Evolutionary conservation across 1,284 basidiomycete genomes (phyloP).

Genomic region (Exobasidium rhododendri): DNA sequence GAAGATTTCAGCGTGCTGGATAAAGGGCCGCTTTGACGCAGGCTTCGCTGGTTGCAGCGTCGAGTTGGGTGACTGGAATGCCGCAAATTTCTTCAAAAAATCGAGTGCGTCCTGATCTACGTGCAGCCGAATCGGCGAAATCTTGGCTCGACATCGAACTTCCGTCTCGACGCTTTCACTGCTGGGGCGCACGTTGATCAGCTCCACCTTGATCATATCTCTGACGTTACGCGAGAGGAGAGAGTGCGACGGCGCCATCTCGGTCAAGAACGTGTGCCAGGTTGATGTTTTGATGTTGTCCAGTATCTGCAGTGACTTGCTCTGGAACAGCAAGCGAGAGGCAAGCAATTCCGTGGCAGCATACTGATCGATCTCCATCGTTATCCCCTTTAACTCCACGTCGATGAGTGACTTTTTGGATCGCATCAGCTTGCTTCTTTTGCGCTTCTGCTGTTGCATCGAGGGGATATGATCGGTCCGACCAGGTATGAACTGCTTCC

Average conservation of each 20-base stretch:
- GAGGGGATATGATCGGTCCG: neutral
- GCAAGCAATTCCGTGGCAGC: conserved; percentile 22
- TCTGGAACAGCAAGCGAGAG: conserved; percentile 31
- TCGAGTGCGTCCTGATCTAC: conserved; percentile 98
- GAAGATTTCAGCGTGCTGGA: conserved; percentile 77
- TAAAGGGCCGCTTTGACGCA: neutral
- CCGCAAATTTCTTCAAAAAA: conserved; percentile 93
- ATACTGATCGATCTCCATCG: conserved; percentile 56
- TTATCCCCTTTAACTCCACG: conserved; percentile 68
- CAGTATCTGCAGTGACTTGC: conserved; percentile 73
- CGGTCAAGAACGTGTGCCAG: conserved; percentile 91
- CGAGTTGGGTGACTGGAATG: conserved; percentile 65
- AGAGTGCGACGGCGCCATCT: conserved; percentile 21
- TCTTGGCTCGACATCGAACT: conserved; percentile 64
- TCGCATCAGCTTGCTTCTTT: conserved; percentile 65
- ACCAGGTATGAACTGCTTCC: conserved; percentile 32
- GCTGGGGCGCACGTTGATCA: conserved; percentile 57
- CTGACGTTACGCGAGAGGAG: conserved; percentile 66
- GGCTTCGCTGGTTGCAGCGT: neutral
- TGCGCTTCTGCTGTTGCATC: neutral
- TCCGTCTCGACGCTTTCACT: conserved; percentile 66
- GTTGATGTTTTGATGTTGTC: conserved; percentile 98
- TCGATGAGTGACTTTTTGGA: conserved; percentile 79
- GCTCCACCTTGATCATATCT: conserved; percentile 84
- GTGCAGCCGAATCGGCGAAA: conserved; percentile 74